phyloP scores from a whole-genome alignment of 805 yeast species.

The Cyberlindnera xylosilytica region DNA sequence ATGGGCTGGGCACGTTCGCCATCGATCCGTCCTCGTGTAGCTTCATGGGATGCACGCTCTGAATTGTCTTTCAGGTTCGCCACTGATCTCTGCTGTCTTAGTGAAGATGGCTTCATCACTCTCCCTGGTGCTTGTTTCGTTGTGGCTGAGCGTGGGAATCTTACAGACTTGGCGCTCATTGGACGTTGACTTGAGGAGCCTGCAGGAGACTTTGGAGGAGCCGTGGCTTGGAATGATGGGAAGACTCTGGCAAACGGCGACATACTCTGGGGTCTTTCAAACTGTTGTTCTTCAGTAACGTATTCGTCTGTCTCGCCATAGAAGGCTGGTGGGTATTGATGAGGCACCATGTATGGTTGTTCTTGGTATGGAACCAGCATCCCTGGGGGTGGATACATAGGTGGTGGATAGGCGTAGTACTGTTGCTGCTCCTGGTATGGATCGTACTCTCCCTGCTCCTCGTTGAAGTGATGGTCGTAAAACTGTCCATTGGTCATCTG shows the following conservation, averaged over 20 bases:
- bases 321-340: slow-evolving; percentile 6
- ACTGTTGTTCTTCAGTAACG: background rate
- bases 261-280: slow-evolving; percentile 1
- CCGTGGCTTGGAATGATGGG: slow-evolving; percentile 29
- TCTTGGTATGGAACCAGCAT: background rate
- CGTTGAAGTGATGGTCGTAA: slow-evolving; percentile 22
- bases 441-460: slow-evolving; percentile 10
- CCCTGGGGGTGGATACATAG: background rate
- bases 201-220: slow-evolving; percentile 17
- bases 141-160: slow-evolving; percentile 7
- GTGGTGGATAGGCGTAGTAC: slow-evolving; percentile 1
- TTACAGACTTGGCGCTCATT: slow-evolving; percentile 12
- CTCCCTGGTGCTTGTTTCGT: slow-evolving; percentile 4
- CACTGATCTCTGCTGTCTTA: slow-evolving; percentile 5
- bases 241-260: slow-evolving; percentile 27
- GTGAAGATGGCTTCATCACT: slow-evolving; percentile 8
- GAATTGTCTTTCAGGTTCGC: background rate
- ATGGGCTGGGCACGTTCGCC: too few relatives aligned
- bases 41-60: background rate
- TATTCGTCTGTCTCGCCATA: slow-evolving; percentile 12
- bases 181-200: slow-evolving; percentile 7
- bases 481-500: slow-evolving; percentile 28
- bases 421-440: background rate
- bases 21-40: background rate
- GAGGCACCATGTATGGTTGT: background rate